Evolutionary conservation across 2,329 filamentous ascomycete species (phyloP).

Genomic region (Pseudofabraea citricarpa): DNA sequence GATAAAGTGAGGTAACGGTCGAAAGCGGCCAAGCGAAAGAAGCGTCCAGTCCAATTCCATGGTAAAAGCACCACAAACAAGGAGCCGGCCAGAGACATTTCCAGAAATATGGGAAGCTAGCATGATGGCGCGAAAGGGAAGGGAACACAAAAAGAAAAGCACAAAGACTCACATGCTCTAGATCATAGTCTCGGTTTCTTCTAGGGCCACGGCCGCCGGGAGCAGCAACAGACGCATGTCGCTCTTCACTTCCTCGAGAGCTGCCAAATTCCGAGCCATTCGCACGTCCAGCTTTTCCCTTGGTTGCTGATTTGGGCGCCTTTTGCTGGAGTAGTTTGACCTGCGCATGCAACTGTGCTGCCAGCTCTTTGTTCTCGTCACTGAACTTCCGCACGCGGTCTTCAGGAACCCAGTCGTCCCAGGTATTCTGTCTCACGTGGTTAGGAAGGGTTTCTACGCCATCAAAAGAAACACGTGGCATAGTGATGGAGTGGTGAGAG

Average conservation of each 20-base stretch:
- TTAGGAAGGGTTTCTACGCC: conserved; percentile 11
- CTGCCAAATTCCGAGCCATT: conserved; percentile 57
- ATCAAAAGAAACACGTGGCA: conserved; percentile 2
- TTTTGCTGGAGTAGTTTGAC: conserved; percentile 42
- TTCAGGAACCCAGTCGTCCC: conserved; percentile 97
- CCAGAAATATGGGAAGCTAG: too few species aligned
- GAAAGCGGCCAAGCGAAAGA: neutral
- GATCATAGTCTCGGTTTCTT: conserved; percentile 72
- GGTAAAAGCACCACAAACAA: too few species aligned
- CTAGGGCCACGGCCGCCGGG: conserved; percentile 64
- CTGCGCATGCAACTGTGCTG: conserved; percentile 66
- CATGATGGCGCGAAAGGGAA: conserved; percentile 6
- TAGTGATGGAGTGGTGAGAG: conserved; percentile 25
- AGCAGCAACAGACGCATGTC: conserved; percentile 56
- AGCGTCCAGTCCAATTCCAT: neutral
- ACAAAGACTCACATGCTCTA: conserved; percentile 68
- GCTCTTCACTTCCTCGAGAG: conserved; percentile 72
- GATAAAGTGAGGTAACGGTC: neutral
- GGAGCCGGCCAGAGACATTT: too few species aligned
- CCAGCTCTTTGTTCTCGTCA: conserved; percentile 90
- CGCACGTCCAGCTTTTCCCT: conserved; percentile 49
- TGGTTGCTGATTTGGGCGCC: conserved; percentile 34
- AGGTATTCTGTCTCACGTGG: conserved; percentile 42
- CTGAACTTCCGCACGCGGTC: conserved; percentile 92
- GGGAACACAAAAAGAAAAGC: conserved; percentile 11